Base-by-base conservation (phyloP, 2,329 filamentous ascomycete species). In the Podosphaera xanthii region DNA sequence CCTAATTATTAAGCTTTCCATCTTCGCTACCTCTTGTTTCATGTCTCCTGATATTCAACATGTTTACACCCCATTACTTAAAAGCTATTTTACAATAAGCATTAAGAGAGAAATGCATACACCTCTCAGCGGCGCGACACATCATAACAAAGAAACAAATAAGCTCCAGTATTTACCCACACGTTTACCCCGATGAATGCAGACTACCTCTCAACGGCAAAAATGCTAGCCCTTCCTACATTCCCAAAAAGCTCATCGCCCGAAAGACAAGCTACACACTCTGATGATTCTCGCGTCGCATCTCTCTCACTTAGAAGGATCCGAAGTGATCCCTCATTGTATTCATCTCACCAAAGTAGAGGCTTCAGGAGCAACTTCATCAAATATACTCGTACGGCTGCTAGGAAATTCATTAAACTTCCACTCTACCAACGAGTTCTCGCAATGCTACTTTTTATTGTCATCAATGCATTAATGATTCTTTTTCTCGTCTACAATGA, bases 401-500 rank as follows among this genome's bases (percentile, higher is more conserved):
- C 76, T 53, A 70, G 72, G 60, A 72, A 77, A 53, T 85, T 79
- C 71, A 69, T 75, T 62, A 72, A 72, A 62, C 73, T 87, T 58
- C 74, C 78, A 12, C 73, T 78, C 0, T 66, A 80, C 59, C 84
- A 94, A 70, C 79, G 79, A 64, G 70, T 81, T 5, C 73, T 82
- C 30, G 74, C 83, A 30, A 70, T 77, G 10, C 61, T 76, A 2
- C 79, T 72, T 33, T 71, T 74, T 7, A 56, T 84, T 14, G 67
- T 76, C 0, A 63, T 64, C 22, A 61, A 75, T n/a, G 73, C 79
- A 7, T 67, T 87, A 10, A 72, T 76, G 35, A 73, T 94, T 58
- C 72, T 89, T 3, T 83, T 87, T 69, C 73, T 94, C 59, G 70
- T 91, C 62, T 92, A 87, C 75, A 87, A 83, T 63, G 83, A 91